Conservation (phyloP, 768 basidiomycete species). For the Lactifluus rugatus region DNA sequence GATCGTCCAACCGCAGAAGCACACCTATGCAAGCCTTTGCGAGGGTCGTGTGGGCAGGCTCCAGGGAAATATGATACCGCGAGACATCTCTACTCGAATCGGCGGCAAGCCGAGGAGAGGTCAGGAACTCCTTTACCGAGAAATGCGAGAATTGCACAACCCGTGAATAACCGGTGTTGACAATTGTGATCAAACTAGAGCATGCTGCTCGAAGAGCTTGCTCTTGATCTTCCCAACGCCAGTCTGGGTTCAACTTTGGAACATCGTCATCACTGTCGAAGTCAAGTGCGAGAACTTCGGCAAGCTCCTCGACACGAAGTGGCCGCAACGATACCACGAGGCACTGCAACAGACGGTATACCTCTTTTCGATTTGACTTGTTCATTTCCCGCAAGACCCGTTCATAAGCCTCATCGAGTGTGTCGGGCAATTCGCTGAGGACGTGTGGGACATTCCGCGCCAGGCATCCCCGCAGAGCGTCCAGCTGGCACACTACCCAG, state of each 20-base stretch:
- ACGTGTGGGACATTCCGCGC: neutral
- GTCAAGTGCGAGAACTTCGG: neutral
- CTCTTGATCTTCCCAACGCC: neutral
- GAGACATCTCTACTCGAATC: neutral
- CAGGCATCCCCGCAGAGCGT: neutral
- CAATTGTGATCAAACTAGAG: neutral
- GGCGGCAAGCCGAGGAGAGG: neutral
- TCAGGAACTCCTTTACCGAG: neutral
- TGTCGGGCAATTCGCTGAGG: neutral
- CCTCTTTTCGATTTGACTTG: neutral
- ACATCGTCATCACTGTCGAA: neutral
- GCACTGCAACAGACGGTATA: neutral
- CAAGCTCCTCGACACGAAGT: neutral
- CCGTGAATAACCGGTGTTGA: neutral
- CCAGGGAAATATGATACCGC: neutral
- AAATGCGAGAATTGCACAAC: neutral
- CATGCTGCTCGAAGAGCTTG: neutral
- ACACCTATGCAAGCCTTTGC: neutral
- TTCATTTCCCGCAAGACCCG: neutral
- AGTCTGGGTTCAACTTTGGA: neutral
- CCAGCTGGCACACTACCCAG: neutral
- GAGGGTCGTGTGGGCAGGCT: neutral
- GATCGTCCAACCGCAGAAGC: neutral
- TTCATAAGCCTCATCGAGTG: neutral
- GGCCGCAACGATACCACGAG: neutral